Base-by-base conservation (phyloP, 2,329 filamentous ascomycete genomes). In the Hymenoscyphus infarciens region DNA sequence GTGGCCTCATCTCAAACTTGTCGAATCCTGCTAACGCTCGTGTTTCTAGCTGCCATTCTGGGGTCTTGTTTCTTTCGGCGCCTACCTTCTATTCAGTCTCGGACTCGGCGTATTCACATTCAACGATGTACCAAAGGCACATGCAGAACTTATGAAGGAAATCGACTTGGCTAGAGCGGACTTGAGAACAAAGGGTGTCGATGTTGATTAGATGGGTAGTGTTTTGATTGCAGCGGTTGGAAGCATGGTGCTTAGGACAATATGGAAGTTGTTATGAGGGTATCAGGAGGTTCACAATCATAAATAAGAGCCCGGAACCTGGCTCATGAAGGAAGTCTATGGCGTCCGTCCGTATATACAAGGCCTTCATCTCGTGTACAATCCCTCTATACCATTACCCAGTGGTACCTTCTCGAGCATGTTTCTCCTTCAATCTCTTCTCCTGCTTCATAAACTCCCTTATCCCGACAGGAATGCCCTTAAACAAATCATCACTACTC, bases 391-490 rank as follows among this genome's bases (percentile, higher is more conserved):
- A n/a, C 25, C 25, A 27, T 38, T 55, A 61, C 25, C 60, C 54
- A 35, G 35, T 22, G 2, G 67, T 67, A 5, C 82, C 79, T 61
- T 87, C 85, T 59, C 80, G 77, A 70, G 78, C 75, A 74, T 93
- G 90, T 75, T 86, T 89, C 75, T 90, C 82, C 76, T 91, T 94
- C 64, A 99, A 76, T 75, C 81, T 88, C 83, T 98, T 98, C 80
- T 99, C 95, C 64, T 89, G 92, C 80, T 89, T 92, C 94, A 99
- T 98, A 72, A 99, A 99, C 75, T 97, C 94, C 65, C 91, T 82
- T 68, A 99, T 97, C 0, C 94, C 95, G 10, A 98, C 90, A 0
- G 95, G 94, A 59, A 99, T 87, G 68, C 85, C 86, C 57, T 85
- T 84, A 71, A 96, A 96, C 39, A 96, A 74, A 57, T 91, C 87